Evolutionary conservation across 495 filamentous ascomycete genomes (phyloP).

Genomic region (Tuber calosporum): DNA sequence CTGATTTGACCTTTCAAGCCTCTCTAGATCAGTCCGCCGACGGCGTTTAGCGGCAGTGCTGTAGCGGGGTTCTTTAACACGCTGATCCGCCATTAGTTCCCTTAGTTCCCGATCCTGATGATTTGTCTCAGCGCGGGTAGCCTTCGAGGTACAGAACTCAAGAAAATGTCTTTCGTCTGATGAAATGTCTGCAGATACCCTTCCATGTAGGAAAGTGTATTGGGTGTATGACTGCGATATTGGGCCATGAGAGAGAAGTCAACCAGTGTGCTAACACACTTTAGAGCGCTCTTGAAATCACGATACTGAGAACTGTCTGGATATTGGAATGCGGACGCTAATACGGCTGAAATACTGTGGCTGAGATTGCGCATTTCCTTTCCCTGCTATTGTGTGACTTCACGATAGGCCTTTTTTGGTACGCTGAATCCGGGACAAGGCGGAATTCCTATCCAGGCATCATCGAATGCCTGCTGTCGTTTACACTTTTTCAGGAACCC

Average conservation of each 20-base stretch:
- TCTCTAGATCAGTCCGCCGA: not conserved
- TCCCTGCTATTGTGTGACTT: too few relatives aligned
- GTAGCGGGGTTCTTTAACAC: too few relatives aligned
- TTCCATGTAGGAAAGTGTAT: not conserved
- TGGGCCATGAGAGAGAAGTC: not conserved
- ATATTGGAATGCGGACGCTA: too few relatives aligned
- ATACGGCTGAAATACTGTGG: too few relatives aligned
- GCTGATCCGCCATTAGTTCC: too few relatives aligned
- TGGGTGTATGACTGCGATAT: not conserved
- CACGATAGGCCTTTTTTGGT: too few relatives aligned
- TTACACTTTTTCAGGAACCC: not conserved
- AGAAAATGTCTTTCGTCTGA: slow-evolving; percentile 9
- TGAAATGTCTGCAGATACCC: slow-evolving; percentile 13
- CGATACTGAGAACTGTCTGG: too few relatives aligned
- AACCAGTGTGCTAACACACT: too few relatives aligned
- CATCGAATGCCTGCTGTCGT: not conserved
- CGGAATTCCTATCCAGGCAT: slow-evolving; percentile 1
- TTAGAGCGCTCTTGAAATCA: too few relatives aligned
- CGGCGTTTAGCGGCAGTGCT: too few relatives aligned
- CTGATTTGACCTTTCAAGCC: not conserved
- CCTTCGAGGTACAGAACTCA: slow-evolving; percentile 5
- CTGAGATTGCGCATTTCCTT: too few relatives aligned
- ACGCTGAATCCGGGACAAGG: not conserved
- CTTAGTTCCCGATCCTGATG: too few relatives aligned
- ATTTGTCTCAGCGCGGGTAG: not conserved